Conservation (phyloP, 495 filamentous ascomycete species). For the Pyrenula aspistea region DNA sequence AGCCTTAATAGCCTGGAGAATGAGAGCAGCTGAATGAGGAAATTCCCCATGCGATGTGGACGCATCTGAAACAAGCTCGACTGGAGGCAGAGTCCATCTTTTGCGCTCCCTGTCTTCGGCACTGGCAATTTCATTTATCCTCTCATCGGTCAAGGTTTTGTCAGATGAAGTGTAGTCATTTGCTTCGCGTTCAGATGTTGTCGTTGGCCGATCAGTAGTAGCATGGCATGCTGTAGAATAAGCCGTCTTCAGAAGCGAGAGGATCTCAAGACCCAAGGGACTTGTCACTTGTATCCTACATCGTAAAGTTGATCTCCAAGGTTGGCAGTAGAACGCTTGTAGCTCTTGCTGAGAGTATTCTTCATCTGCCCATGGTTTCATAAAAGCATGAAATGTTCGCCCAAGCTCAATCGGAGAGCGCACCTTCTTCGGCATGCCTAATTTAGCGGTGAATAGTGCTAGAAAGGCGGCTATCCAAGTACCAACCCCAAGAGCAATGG, state of each 20-base stretch:
- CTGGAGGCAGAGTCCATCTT: neutral
- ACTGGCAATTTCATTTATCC: slow-evolving; percentile 1
- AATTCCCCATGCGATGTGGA: slow-evolving; percentile 1
- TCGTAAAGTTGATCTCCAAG: slow-evolving; percentile 8
- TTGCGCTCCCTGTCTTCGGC: neutral
- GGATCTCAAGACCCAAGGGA: neutral
- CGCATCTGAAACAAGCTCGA: neutral
- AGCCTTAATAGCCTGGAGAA: slow-evolving; percentile 21
- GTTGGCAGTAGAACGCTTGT: slow-evolving; percentile 24
- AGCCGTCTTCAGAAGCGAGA: neutral
- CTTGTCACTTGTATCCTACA: slow-evolving; percentile 4
- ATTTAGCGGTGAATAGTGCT: slow-evolving; percentile 28
- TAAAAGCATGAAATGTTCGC: slow-evolving; percentile 30
- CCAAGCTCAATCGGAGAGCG: slow-evolving; percentile 25
- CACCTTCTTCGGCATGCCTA: slow-evolving; percentile 31
- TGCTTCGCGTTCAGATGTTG: neutral
- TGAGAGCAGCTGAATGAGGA: slow-evolving; percentile 21
- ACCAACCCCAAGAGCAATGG: slow-evolving; percentile 36
- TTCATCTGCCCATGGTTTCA: slow-evolving; percentile 29
- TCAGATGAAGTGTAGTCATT: neutral
- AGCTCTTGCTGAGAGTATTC: slow-evolving; percentile 41
- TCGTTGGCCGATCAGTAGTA: neutral
- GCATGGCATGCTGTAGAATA: neutral
- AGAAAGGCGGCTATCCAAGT: slow-evolving; percentile 44
- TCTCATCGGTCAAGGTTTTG: slow-evolving; percentile 5